A percentile compares a stretch with the other conserved stretches of the same genome.
These are phyloP conservation scores for Eudorina sp. DNA, from an alignment of 139 green algal genomes.

Conservation along the genomic window DNA sequence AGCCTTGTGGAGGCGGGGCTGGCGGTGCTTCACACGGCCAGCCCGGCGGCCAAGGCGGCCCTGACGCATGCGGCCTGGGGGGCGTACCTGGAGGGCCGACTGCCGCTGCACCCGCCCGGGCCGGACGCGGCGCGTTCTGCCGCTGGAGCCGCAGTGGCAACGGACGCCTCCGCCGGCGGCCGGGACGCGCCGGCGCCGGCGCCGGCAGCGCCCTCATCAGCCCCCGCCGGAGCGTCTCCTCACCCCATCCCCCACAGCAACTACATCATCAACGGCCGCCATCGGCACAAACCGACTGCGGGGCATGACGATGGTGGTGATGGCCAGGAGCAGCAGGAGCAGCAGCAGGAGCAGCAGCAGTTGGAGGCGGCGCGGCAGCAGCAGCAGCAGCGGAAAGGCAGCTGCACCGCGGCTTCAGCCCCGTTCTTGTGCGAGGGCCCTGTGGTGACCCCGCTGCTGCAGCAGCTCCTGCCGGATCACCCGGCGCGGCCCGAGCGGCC, in stretches of 20 bases:
- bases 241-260: background rate
- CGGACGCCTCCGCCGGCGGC: too few species aligned
- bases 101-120: constrained; percentile 54
- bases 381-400: too few species aligned
- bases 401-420: too few species aligned
- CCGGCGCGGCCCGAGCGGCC: constrained; percentile 71
- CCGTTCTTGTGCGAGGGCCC: too few species aligned
- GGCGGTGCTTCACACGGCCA: constrained; percentile 61
- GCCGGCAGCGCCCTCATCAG: too few species aligned
- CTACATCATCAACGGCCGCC: too few species aligned
- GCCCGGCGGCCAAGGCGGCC: constrained; percentile 72
- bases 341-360: constrained; percentile 14
- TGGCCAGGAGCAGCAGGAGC: constrained; percentile 16
- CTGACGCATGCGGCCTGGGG: constrained; percentile 73
- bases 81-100: constrained; percentile 55
- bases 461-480: constrained; percentile 40
- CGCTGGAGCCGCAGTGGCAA: background rate
- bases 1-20: constrained; percentile 50
- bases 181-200: too few species aligned
- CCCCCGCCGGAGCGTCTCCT: too few species aligned
- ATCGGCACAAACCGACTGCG: too few species aligned
- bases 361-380: background rate
- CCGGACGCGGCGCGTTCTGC: too few species aligned
- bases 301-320: too few species aligned
- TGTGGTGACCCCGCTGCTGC: too few species aligned